Percentiles rank a stretch among this genome's conserved stretches.
phyloP scores from a whole-genome alignment of 345 rosid genomes.

The Eucalyptus cloeziana region DNA sequence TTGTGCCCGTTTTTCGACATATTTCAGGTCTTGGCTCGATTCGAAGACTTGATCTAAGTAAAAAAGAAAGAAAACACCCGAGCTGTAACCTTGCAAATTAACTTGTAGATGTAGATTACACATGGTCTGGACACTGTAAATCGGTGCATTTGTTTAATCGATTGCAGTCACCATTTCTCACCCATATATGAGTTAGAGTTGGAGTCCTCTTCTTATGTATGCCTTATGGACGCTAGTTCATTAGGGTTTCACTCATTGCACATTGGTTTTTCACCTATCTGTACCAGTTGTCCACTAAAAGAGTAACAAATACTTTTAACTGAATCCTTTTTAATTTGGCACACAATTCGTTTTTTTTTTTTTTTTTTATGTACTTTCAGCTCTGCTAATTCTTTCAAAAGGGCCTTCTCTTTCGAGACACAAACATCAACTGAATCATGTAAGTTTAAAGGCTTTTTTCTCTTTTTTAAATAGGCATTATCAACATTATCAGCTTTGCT shows the following conservation, averaged over 20 bases:
- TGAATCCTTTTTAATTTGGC: background rate
- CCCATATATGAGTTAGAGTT: background rate
- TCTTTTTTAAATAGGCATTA: background rate
- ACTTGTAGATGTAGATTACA: background rate
- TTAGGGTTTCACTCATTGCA: background rate
- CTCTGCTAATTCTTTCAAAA: background rate
- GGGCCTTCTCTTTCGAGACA: background rate
- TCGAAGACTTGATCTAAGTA: background rate
- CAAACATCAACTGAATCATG: background rate
- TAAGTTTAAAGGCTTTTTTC: background rate
- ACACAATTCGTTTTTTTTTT: background rate
- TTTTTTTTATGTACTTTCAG: background rate
- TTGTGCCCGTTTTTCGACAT: background rate
- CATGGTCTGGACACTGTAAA: background rate
- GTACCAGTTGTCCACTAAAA: background rate
- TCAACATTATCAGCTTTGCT: background rate
- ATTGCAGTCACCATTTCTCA: background rate
- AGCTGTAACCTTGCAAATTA: background rate
- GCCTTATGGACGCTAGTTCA: background rate
- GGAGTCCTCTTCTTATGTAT: background rate
- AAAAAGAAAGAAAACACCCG: background rate
- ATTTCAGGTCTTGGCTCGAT: background rate
- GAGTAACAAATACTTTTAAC: background rate
- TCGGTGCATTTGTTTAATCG: background rate
- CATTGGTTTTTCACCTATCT: background rate